Evolutionary conservation across 2,329 filamentous ascomycete species (phyloP).

Genomic region (Fusarium cicatricum): DNA sequence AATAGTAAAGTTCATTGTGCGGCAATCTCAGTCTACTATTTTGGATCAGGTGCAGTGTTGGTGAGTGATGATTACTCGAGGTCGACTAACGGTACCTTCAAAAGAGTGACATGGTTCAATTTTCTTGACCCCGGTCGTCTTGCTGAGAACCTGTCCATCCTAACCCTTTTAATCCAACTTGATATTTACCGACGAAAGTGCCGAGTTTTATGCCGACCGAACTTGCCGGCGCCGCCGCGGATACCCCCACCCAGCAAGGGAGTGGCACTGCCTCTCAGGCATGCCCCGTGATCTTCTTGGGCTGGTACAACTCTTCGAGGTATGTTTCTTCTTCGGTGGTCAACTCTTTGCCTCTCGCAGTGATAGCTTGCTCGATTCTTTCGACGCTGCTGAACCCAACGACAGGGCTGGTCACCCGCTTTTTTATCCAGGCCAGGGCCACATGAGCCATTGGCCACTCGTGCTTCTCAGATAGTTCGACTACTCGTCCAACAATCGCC

Average conservation of each 20-base stretch:
- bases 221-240: not conserved
- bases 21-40: not conserved
- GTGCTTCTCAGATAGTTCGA: slow-evolving; percentile 15
- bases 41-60: not conserved
- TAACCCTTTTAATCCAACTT: too few species aligned
- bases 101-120: too few species aligned
- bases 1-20: slow-evolving; percentile 9
- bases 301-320: slow-evolving; percentile 26
- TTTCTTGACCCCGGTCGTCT: too few species aligned
- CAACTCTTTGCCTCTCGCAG: slow-evolving; percentile 15
- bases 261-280: not conserved
- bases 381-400: slow-evolving; percentile 29
- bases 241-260: too few species aligned
- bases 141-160: too few species aligned
- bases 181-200: slow-evolving; percentile 7
- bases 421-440: slow-evolving; percentile 25
- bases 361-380: slow-evolving; percentile 29
- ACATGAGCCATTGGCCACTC: slow-evolving; percentile 30
- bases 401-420: slow-evolving; percentile 23
- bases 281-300: slow-evolving; percentile 23
- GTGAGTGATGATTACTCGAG: not conserved
- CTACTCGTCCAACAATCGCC: slow-evolving; percentile 17
- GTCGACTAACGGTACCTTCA: too few species aligned
- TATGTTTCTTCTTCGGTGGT: slow-evolving; percentile 15
- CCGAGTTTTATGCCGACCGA: slow-evolving; percentile 5